Percentiles rank a stretch among this genome's conserved stretches.
These are phyloP conservation scores for Fusarium torreyae DNA, from an alignment of 2,329 filamentous ascomycete species.

Conservation along the genomic window DNA sequence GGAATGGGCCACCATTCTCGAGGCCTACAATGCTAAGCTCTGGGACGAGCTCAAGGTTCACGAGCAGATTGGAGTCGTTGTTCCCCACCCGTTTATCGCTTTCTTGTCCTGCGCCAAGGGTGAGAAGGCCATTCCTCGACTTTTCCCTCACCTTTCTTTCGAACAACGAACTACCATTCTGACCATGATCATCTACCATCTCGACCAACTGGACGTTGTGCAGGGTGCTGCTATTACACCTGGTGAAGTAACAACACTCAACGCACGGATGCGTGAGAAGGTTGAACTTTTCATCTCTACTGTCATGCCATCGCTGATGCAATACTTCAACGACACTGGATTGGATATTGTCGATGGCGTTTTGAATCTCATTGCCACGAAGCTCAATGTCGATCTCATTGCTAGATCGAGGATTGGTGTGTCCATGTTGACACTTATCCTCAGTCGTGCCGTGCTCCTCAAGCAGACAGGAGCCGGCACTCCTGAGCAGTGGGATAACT, in stretches of 20 bases:
- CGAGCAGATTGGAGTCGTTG: conserved; percentile 85
- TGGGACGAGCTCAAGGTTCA: conserved; percentile 94
- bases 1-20: conserved; percentile 76
- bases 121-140: conserved; percentile 94
- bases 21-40: conserved; percentile 81
- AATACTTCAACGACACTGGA: conserved; percentile 90
- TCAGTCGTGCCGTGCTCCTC: conserved; percentile 93
- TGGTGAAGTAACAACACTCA: conserved; percentile 79
- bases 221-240: conserved; percentile 81
- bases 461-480: conserved; percentile 83
- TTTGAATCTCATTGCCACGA: conserved; percentile 86
- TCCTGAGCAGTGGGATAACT: conserved; percentile 84
- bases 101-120: conserved; percentile 96
- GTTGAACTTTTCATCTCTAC: conserved; percentile 91
- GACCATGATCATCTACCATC: conserved; percentile 94
- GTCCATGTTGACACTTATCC: conserved; percentile 91
- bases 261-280: conserved; percentile 86
- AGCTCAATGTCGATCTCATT: conserved; percentile 86
- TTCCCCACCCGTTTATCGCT: conserved; percentile 93
- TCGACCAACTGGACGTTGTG: conserved; percentile 93
- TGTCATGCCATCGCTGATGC: conserved; percentile 91
- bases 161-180: conserved; percentile 95
- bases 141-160: conserved; percentile 93
- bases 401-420: conserved; percentile 90
- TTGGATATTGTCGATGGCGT: conserved; percentile 93